These are phyloP conservation scores for Stylonectria norvegica DNA, from an alignment of 2,329 filamentous ascomycete genomes.

Conservation along the genomic window DNA sequence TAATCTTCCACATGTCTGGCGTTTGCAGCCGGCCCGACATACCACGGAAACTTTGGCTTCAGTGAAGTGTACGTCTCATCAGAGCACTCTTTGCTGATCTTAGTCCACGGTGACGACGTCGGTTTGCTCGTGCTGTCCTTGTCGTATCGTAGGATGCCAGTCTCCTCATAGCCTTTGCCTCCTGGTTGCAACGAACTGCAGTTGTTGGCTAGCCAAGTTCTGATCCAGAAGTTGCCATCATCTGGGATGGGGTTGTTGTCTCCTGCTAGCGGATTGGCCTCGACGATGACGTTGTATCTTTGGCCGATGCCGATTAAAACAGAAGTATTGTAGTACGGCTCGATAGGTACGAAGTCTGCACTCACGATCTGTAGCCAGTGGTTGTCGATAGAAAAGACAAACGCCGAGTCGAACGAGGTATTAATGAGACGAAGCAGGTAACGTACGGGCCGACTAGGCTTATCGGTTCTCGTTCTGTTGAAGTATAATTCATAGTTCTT, in stretches of 20 bases:
- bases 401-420: slow-evolving; percentile 18
- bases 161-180: slow-evolving; percentile 13
- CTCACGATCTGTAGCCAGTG: slow-evolving; percentile 19
- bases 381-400: slow-evolving; percentile 23
- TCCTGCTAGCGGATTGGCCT: slow-evolving; percentile 13
- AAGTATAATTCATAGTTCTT: slow-evolving; percentile 14
- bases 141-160: slow-evolving; percentile 17
- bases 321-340: slow-evolving; percentile 13
- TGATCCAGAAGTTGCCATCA: slow-evolving; percentile 24
- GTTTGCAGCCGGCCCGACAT: slow-evolving; percentile 16
- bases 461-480: slow-evolving; percentile 18
- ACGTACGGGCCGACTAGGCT: slow-evolving; percentile 8
- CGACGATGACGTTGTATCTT: slow-evolving; percentile 18
- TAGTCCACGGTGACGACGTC: slow-evolving; percentile 3
- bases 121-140: slow-evolving; percentile 5
- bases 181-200: slow-evolving; percentile 3
- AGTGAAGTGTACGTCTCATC: slow-evolving; percentile 18
- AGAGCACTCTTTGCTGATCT: slow-evolving; percentile 11
- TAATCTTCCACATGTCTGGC: slow-evolving; percentile 1
- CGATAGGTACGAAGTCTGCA: slow-evolving; percentile 18
- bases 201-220: slow-evolving; percentile 12
- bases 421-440: slow-evolving; percentile 22
- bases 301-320: slow-evolving; percentile 20
- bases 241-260: slow-evolving; percentile 10
- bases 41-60: slow-evolving; percentile 19